Evolutionary conservation across 805 yeast species (phyloP).

Genomic region (Scheffersomyces lignosus): DNA sequence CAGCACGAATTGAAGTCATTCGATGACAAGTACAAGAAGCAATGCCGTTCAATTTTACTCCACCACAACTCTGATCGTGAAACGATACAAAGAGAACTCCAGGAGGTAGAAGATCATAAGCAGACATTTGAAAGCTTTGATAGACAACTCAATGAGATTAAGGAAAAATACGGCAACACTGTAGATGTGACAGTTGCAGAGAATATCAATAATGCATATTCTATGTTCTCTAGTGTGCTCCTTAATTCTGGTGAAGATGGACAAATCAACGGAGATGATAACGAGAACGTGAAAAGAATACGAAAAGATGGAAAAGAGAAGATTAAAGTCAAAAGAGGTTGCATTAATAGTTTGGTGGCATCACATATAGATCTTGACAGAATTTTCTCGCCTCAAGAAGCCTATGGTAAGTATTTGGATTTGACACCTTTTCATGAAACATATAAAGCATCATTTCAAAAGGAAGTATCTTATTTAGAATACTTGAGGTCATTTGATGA

Average conservation of each 20-base stretch:
- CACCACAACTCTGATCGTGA: constrained; percentile 3
- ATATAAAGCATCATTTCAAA: constrained; percentile 47
- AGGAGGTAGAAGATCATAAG: constrained; percentile 19
- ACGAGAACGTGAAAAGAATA: constrained; percentile 12
- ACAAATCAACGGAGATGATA: constrained; percentile 7
- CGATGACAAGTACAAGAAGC: constrained; percentile 42
- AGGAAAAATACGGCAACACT: constrained; percentile 14
- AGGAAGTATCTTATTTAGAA: constrained; percentile 44
- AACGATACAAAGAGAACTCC: constrained; percentile 7
- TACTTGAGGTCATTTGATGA: constrained; percentile 49
- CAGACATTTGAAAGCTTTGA: constrained; percentile 39
- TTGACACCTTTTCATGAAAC: constrained; percentile 49
- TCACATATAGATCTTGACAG: constrained; percentile 47
- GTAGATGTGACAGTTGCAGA: constrained; percentile 14
- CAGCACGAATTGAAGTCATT: constrained; percentile 66
- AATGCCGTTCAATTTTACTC: constrained; percentile 8
- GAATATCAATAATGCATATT: constrained; percentile 10
- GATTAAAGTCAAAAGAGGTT: constrained; percentile 27
- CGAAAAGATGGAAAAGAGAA: constrained; percentile 16
- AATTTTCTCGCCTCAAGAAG: constrained; percentile 60
- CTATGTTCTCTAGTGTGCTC: constrained; percentile 29
- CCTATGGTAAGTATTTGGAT: constrained; percentile 65
- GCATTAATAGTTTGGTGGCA: constrained; percentile 52
- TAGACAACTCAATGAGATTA: constrained; percentile 27
- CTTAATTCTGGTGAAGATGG: constrained; percentile 17